Evolutionary conservation across 805 yeast genomes (phyloP).

Genomic region (Metschnikowia reukaufii): DNA sequence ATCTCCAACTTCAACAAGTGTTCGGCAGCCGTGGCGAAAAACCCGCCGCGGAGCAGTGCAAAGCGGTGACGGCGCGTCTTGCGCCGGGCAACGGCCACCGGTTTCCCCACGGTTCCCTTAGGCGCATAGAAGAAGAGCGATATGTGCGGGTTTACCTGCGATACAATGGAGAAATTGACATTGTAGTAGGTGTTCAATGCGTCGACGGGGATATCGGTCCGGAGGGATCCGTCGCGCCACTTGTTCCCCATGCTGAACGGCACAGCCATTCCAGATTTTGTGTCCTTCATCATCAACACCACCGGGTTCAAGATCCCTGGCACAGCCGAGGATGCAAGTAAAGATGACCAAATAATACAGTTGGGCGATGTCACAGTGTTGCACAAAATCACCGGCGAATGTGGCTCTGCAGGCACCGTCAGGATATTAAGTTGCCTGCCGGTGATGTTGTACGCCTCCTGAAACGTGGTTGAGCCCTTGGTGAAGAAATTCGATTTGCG

Average conservation of each 20-base stretch:
- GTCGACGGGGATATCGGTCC: conserved; percentile 78
- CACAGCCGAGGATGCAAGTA: conserved; percentile 77
- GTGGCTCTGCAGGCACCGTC: conserved; percentile 80
- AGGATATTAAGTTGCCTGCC: conserved; percentile 72
- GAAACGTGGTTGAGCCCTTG: conserved; percentile 67
- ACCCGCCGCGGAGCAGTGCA: conserved; percentile 68
- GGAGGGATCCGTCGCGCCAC: conserved; percentile 76
- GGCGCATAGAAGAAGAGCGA: conserved; percentile 75
- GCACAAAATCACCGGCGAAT: conserved; percentile 76
- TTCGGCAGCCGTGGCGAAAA: conserved; percentile 68
- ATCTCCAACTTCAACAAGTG: conserved; percentile 70
- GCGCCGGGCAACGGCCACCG: conserved; percentile 58
- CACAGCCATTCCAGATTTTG: conserved; percentile 38
- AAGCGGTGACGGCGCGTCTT: conserved; percentile 33
- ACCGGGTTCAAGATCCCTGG: conserved; percentile 83
- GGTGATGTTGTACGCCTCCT: conserved; percentile 65
- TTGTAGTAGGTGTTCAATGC: conserved; percentile 73
- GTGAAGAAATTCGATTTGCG: conserved; percentile 68
- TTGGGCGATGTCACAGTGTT: conserved; percentile 76
- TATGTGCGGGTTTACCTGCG: conserved; percentile 83
- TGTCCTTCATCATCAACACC: conserved; percentile 66
- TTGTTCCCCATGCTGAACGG: conserved; percentile 75
- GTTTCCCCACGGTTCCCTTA: conserved; percentile 77
- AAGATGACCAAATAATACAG: conserved; percentile 78
- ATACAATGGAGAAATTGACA: conserved; percentile 71